These are phyloP conservation scores for Grigorovia transvaalensis DNA, from an alignment of 805 yeast genomes.

Conservation along the genomic window DNA sequence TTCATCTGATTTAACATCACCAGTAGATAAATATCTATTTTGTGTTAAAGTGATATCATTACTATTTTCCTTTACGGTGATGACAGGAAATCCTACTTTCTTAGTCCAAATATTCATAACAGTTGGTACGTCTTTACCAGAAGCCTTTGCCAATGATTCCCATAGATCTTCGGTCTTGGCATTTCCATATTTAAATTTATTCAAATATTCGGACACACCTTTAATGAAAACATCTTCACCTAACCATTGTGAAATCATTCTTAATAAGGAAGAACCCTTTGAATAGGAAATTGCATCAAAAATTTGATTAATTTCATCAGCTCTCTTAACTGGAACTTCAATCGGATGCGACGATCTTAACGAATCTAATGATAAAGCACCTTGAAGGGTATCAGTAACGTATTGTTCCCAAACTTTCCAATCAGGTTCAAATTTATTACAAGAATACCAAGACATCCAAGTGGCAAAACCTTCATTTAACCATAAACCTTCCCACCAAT, in stretches of 20 bases:
- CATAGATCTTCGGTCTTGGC: conserved; percentile 70
- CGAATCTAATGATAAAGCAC: conserved; percentile 65
- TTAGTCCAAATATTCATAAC: conserved; percentile 79
- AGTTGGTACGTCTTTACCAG: conserved; percentile 60
- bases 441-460: conserved; percentile 83
- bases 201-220: conserved; percentile 71
- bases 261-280: conserved; percentile 69
- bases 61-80: conserved; percentile 51
- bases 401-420: conserved; percentile 85
- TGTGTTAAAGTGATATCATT: conserved; percentile 49
- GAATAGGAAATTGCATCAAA: conserved; percentile 78
- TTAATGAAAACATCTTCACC: conserved; percentile 68
- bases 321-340: conserved; percentile 70
- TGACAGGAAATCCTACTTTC: conserved; percentile 67
- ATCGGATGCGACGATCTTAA: conserved; percentile 79
- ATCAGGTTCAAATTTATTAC: conserved; percentile 65
- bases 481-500: conserved; percentile 89
- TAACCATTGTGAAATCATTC: conserved; percentile 72
- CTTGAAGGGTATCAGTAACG: conserved; percentile 66
- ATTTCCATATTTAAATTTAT: conserved; percentile 67
- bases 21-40: conserved; percentile 65
- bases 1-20: conserved; percentile 68
- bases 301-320: conserved; percentile 73
- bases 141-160: conserved; percentile 58
- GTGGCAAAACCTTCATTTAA: conserved; percentile 85